These are phyloP conservation scores for Fagopyrum homotropicum DNA, from an alignment of 148 eudicot genomes.

Conservation along the genomic window DNA sequence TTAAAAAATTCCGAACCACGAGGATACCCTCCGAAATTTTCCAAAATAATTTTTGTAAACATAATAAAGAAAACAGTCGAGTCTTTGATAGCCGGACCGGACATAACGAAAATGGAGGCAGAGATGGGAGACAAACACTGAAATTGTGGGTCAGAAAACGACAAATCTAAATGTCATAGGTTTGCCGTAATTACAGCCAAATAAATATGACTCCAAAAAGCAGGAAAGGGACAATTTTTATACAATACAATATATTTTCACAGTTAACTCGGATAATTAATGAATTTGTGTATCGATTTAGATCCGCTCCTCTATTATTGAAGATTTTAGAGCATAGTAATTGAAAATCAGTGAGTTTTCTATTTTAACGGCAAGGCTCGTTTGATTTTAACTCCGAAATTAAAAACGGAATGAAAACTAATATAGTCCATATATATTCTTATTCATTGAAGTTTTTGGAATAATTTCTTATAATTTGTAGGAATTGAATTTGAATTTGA, in stretches of 20 bases:
- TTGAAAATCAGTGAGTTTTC: too few species aligned
- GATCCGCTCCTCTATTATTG: not conserved
- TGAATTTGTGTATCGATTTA: not conserved
- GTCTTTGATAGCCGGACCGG: not conserved
- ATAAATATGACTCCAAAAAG: conserved; percentile 1
- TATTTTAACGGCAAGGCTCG: not conserved
- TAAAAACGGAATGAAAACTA: too few species aligned
- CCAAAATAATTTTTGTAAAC: too few species aligned
- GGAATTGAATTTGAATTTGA: too few species aligned
- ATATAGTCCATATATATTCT: too few species aligned
- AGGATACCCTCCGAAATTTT: too few species aligned
- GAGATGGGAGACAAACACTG: conserved; percentile 3
- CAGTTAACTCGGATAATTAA: not conserved
- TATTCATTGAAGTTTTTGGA: too few species aligned
- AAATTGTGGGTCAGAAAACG: not conserved
- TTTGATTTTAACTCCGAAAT: too few species aligned
- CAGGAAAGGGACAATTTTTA: not conserved
- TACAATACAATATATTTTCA: not conserved
- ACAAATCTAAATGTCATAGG: not conserved
- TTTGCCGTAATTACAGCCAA: not conserved
- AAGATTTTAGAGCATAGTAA: not conserved
- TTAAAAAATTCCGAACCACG: too few species aligned
- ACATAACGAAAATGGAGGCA: not conserved
- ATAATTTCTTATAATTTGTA: too few species aligned
- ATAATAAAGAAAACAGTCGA: too few species aligned